Evolutionary conservation across 2,329 filamentous ascomycete genomes (phyloP).

Genomic region (Neodidymelliopsis sp.): DNA sequence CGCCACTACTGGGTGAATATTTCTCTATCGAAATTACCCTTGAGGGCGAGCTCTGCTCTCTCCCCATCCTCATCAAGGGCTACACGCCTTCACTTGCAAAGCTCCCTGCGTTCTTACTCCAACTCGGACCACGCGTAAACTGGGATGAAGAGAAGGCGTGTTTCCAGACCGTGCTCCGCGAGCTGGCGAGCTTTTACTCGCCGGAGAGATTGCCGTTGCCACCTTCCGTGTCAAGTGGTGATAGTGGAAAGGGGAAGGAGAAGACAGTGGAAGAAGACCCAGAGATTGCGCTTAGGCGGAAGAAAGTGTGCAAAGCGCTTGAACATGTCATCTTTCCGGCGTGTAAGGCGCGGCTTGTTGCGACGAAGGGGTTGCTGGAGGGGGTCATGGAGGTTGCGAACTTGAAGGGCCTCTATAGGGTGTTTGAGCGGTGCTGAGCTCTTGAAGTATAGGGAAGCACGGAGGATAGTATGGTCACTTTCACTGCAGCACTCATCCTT

Average conservation of each 20-base stretch:
- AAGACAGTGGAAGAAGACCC: slow-evolving; percentile 44
- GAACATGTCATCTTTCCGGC: slow-evolving; percentile 92
- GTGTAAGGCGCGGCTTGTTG: slow-evolving; percentile 81
- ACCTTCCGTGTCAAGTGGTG: slow-evolving; percentile 43
- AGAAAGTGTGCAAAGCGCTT: slow-evolving; percentile 75
- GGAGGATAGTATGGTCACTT: no score
- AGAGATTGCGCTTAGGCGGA: slow-evolving; percentile 61
- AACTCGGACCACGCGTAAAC: slow-evolving; percentile 85
- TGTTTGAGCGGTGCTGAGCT: slow-evolving; percentile 86
- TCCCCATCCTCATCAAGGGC: slow-evolving; percentile 86
- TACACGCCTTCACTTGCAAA: slow-evolving; percentile 88
- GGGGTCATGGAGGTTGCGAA: slow-evolving; percentile 88
- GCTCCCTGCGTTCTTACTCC: slow-evolving; percentile 84
- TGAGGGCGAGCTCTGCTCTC: slow-evolving; percentile 75
- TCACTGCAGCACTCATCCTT: no score
- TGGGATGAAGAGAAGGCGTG: slow-evolving; percentile 87
- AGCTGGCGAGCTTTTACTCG: slow-evolving; percentile 89
- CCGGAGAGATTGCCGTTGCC: slow-evolving; percentile 78
- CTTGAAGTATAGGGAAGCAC: not conserved
- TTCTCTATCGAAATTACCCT: slow-evolving; percentile 85
- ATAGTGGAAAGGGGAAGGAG: slow-evolving; percentile 47
- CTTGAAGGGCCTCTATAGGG: slow-evolving; percentile 88
- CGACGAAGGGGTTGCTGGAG: slow-evolving; percentile 77
- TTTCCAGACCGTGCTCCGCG: slow-evolving; percentile 83
- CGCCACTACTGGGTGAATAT: slow-evolving; percentile 91